Evolutionary conservation across 2,329 filamentous ascomycete genomes (phyloP).

Genomic region (Orbilia ellipsospora): DNA sequence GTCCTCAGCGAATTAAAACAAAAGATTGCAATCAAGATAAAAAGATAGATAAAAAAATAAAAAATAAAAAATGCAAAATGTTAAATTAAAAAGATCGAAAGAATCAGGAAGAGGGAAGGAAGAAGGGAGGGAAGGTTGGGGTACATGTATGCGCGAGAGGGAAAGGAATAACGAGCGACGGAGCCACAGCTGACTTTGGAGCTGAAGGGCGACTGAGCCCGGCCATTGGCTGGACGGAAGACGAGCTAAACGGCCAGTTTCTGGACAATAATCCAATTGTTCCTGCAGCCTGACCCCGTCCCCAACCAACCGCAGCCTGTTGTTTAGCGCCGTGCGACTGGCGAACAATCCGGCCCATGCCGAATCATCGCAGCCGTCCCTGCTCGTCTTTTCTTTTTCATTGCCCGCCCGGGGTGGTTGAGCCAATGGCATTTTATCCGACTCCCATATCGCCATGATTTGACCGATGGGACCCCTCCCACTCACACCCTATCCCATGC

Average conservation of each 20-base stretch:
- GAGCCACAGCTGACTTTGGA: constrained; percentile 50
- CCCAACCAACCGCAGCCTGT: constrained; percentile 35
- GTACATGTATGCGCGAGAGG: neutral
- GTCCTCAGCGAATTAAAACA: too few relatives aligned
- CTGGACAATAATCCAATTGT: constrained; percentile 31
- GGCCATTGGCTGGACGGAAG: constrained; percentile 24
- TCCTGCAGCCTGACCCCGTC: constrained; percentile 6
- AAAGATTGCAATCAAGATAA: too few relatives aligned
- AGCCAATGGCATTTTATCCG: constrained; percentile 49
- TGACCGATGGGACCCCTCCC: too few relatives aligned
- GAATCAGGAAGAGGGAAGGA: constrained; percentile 3
- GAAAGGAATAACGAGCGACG: constrained; percentile 1
- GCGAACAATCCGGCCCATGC: constrained; percentile 49
- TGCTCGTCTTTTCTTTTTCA: neutral
- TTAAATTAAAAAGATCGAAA: too few relatives aligned
- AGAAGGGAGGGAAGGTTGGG: neutral
- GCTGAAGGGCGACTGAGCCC: constrained; percentile 34
- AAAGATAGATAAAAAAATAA: too few relatives aligned
- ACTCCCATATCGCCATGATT: neutral
- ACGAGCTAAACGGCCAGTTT: neutral
- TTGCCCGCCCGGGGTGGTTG: neutral
- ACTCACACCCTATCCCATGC: neutral
- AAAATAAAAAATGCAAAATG: too few relatives aligned
- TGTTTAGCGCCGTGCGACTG: constrained; percentile 43
- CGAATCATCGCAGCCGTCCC: constrained; percentile 16